Evolutionary conservation across 495 filamentous ascomycete genomes (phyloP), one percentile per base, ranked within the genome.

Genomic region (Penicillium subrubescens): DNA sequence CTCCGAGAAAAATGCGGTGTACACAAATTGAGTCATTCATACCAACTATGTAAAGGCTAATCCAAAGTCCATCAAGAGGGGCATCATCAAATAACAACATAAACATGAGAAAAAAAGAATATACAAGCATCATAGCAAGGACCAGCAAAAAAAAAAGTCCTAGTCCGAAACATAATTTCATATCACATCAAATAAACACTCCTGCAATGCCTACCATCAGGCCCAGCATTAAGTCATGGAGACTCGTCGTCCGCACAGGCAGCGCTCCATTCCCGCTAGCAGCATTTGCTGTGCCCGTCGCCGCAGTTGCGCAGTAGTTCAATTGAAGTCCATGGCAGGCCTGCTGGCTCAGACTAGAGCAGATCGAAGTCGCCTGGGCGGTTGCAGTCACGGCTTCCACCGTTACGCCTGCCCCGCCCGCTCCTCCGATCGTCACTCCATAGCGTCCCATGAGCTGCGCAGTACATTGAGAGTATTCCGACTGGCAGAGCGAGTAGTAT

Each of bases 401-500:
- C 1, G 89, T 92, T 41, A 90, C 87, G 25, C 87, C 87, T 48
- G 81, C 86, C 5, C 73, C 80, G 19, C 78, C 80, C 5, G 63
- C 74, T 37, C 71, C 82, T 8, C 67, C 81, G 19, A 79, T 74
- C 12, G 81, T 83, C 10, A 83, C 81, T 2, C 71, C 79, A 44
- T 82, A 81, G 17, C 73, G 73, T 14, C 82, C 86, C 37, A 79
- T 81, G 50, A 92, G 73, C 23, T 80, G 79, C n/a, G 81, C 77
- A 0, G 88, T 85, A 67, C 90, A 93, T 33, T 79, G 82, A 19
- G 78, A 76, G 67, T 88, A 90, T 68, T 91, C 89, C 37, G 77
- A 81, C 69, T 86, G 80, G 71, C 90, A 93, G 52, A 84, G 79
- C 41, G 81, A 85, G 73, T 88, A 85, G 67, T 90, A 90, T 14